These are phyloP conservation scores for Austroboletus olivaceoglutinosus DNA, from an alignment of 1,284 basidiomycete species.

Conservation along the genomic window DNA sequence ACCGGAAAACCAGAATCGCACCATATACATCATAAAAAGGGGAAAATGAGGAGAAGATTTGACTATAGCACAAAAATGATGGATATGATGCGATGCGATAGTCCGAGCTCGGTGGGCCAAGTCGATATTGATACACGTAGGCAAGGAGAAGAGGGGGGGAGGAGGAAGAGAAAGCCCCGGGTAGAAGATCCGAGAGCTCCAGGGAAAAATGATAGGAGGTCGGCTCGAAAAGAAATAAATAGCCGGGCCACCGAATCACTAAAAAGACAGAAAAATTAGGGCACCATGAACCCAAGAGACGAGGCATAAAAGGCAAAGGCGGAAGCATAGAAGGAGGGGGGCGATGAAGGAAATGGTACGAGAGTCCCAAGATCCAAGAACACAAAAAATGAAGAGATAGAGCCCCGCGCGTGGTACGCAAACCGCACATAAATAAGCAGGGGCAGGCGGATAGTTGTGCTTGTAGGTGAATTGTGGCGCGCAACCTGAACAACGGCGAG, in stretches of 20 bases:
- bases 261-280: constrained; percentile 30
- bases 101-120: constrained; percentile 32
- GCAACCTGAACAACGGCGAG: constrained; percentile 25
- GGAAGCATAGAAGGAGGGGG: constrained; percentile 21
- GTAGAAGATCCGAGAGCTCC: constrained; percentile 1
- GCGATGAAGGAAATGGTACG: constrained; percentile 26
- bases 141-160: background rate
- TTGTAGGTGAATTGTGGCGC: constrained; percentile 18
- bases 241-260: constrained; percentile 21
- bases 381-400: constrained; percentile 38
- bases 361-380: constrained; percentile 48
- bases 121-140: constrained; percentile 36
- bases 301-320: constrained; percentile 13
- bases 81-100: constrained; percentile 37
- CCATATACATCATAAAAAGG: constrained; percentile 27
- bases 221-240: constrained; percentile 16
- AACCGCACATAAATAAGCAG: constrained; percentile 46
- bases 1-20: constrained; percentile 34
- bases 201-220: background rate
- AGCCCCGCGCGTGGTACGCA: constrained; percentile 33
- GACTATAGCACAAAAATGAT: constrained; percentile 29
- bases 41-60: background rate
- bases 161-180: background rate
- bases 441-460: constrained; percentile 22
- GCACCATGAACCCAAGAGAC: constrained; percentile 25